These are phyloP conservation scores for Leccinum angustisporum DNA, from an alignment of 1,284 basidiomycete genomes.

Conservation along the genomic window DNA sequence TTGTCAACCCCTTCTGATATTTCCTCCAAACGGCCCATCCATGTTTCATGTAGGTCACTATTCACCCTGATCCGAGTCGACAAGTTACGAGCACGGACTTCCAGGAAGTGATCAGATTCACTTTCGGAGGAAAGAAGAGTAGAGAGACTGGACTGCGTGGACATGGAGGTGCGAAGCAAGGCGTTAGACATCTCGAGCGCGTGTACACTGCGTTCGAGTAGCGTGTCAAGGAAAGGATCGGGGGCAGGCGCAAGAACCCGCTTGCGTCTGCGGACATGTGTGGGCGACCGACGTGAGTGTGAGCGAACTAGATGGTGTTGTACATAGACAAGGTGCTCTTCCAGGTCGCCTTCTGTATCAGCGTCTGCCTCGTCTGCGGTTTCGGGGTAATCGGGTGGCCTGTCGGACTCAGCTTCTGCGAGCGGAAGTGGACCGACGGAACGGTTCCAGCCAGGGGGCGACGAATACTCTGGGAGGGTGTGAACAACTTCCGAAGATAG, in stretches of 20 bases:
- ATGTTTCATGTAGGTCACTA: constrained; percentile 46
- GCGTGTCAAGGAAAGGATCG: constrained; percentile 63
- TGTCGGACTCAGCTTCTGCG: constrained; percentile 44
- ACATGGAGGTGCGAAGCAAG: constrained; percentile 69
- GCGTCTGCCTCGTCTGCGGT: constrained; percentile 75
- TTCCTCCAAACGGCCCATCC: constrained; percentile 68
- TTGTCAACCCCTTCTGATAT: constrained; percentile 61
- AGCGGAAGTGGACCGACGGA: constrained; percentile 9
- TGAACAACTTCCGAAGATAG: constrained; percentile 69
- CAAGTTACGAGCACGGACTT: constrained; percentile 47
- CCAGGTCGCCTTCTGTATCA: constrained; percentile 48
- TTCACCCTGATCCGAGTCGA: constrained; percentile 50
- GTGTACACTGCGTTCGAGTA: constrained; percentile 76
- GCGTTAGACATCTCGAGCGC: constrained; percentile 81
- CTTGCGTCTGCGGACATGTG: constrained; percentile 26
- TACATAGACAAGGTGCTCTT: constrained; percentile 27
- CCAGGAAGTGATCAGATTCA: constrained; percentile 42
- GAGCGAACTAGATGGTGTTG: constrained; percentile 29
- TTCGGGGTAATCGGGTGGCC: constrained; percentile 72
- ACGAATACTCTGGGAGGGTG: constrained; percentile 66
- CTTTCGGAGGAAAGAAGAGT: constrained; percentile 42
- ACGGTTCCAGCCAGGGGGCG: constrained; percentile 34
- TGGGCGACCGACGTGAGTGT: constrained; percentile 12
- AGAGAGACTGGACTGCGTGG: constrained; percentile 62
- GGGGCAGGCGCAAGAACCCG: constrained; percentile 16